phyloP scores from a whole-genome alignment of 2,329 filamentous ascomycete genomes.

The Fusarium albidum region DNA sequence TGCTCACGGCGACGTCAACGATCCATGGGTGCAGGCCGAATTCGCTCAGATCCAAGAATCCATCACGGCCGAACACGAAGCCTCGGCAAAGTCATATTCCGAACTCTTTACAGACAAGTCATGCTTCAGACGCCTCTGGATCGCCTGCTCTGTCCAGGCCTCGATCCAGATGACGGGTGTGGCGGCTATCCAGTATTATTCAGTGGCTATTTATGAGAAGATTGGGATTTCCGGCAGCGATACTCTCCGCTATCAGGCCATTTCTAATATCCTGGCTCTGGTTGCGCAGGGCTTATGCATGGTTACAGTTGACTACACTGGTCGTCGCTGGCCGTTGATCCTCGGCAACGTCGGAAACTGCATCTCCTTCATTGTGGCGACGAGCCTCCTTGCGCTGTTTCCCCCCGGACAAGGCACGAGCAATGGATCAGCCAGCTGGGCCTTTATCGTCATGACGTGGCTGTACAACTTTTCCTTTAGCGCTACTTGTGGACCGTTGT shows the following conservation, averaged over 20 bases:
- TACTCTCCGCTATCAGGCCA: constrained; percentile 78
- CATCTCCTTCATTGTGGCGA: constrained; percentile 75
- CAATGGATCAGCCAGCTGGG: constrained; percentile 67
- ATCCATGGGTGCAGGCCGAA: constrained; percentile 77
- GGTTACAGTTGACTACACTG: constrained; percentile 72
- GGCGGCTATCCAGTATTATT: constrained; percentile 79
- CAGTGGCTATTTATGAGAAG: constrained; percentile 70
- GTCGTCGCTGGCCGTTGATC: constrained; percentile 77
- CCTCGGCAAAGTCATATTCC: constrained; percentile 73
- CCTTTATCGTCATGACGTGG: constrained; percentile 79
- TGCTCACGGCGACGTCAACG: constrained; percentile 69
- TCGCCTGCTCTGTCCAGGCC: constrained; percentile 74
- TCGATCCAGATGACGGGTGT: constrained; percentile 81
- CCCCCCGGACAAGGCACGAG: constrained; percentile 59
- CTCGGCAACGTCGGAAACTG: constrained; percentile 73
- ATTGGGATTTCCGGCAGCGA: constrained; percentile 73
- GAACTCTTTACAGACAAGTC: constrained; percentile 71
- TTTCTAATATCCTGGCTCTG: constrained; percentile 76
- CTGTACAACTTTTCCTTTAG: constrained; percentile 82
- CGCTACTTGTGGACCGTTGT: constrained; percentile 65
- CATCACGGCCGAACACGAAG: constrained; percentile 71
- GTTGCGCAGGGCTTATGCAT: constrained; percentile 75
- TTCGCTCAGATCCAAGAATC: constrained; percentile 74
- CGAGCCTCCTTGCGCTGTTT: constrained; percentile 60
- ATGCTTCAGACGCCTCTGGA: constrained; percentile 75